Conservation (phyloP, 306 rosid genomes). For the Cajanus cajan region DNA sequence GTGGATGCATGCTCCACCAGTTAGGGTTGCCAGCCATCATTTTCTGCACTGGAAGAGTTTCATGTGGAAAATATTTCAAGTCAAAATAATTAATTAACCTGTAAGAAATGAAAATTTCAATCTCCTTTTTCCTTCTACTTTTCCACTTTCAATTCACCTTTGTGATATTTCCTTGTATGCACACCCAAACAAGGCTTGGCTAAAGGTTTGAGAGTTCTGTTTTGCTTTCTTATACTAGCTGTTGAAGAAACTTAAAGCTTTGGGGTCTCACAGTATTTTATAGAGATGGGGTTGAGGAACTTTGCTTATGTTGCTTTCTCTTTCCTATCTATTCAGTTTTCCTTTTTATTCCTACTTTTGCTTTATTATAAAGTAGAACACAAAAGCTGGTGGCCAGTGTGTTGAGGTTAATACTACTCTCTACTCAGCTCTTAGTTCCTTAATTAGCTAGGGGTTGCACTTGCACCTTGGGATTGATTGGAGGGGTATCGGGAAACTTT, state of each 20-base stretch:
- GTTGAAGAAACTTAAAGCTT: slow-evolving; percentile 50
- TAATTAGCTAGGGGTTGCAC: slow-evolving; percentile 49
- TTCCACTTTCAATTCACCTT: slow-evolving; percentile 50
- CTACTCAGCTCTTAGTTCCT: slow-evolving; percentile 41
- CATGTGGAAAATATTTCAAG: slow-evolving; percentile 16
- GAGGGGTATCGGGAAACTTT: no score
- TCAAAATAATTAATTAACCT: slow-evolving; percentile 20
- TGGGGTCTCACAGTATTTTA: no score
- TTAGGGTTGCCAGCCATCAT: slow-evolving; percentile 97
- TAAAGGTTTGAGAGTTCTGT: slow-evolving; percentile 48
- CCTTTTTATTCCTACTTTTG: slow-evolving; percentile 52
- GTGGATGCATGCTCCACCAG: slow-evolving; percentile 87
- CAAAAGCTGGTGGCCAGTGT: slow-evolving; percentile 55
- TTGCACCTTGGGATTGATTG: slow-evolving; percentile 49
- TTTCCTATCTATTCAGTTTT: slow-evolving; percentile 44
- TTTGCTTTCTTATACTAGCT: slow-evolving; percentile 45
- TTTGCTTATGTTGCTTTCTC: slow-evolving; percentile 46
- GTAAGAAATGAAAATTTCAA: slow-evolving; percentile 14
- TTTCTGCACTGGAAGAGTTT: slow-evolving; percentile 35
- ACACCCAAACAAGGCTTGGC: slow-evolving; percentile 59
- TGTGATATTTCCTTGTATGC: slow-evolving; percentile 46
- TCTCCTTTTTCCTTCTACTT: slow-evolving; percentile 28
- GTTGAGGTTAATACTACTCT: slow-evolving; percentile 37
- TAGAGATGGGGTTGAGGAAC: slow-evolving; percentile 53
- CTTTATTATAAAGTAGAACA: slow-evolving; percentile 55